Evolutionary conservation across 345 rosid genomes (phyloP).

Genomic region (Eucalyptus urophylla): DNA sequence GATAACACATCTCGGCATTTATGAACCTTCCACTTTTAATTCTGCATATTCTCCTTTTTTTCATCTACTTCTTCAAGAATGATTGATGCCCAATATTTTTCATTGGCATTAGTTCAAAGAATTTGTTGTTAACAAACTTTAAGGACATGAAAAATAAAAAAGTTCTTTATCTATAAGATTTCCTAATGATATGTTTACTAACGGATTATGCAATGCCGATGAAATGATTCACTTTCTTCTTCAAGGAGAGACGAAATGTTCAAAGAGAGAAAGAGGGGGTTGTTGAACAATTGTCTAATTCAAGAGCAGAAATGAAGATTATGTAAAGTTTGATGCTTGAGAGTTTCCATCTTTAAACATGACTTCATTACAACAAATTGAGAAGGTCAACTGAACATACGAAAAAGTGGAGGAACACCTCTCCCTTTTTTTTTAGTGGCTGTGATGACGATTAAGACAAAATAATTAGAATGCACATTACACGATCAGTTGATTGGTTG

Average conservation of each 20-base stretch:
- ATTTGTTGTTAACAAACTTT: no score
- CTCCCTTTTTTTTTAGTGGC: not conserved
- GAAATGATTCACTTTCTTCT: not conserved
- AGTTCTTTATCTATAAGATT: not conserved
- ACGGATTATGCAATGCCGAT: not conserved
- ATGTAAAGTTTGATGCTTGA: not conserved
- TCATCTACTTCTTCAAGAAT: no score
- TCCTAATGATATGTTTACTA: not conserved
- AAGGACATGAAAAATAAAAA: no score
- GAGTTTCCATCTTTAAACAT: not conserved
- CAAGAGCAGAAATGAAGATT: not conserved
- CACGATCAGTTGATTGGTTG: not conserved
- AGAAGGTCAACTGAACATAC: not conserved
- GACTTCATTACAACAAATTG: not conserved
- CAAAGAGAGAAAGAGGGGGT: not conserved
- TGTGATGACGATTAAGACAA: not conserved
- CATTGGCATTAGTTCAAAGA: no score
- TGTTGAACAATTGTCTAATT: not conserved
- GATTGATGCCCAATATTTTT: no score
- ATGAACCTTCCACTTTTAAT: no score
- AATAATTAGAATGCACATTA: not conserved
- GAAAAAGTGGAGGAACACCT: not conserved
- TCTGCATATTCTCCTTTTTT: no score
- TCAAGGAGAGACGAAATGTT: not conserved
- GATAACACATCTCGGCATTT: no score